phyloP scores from a whole-genome alignment of 805 yeast genomes.

The Lachancea waltii region DNA sequence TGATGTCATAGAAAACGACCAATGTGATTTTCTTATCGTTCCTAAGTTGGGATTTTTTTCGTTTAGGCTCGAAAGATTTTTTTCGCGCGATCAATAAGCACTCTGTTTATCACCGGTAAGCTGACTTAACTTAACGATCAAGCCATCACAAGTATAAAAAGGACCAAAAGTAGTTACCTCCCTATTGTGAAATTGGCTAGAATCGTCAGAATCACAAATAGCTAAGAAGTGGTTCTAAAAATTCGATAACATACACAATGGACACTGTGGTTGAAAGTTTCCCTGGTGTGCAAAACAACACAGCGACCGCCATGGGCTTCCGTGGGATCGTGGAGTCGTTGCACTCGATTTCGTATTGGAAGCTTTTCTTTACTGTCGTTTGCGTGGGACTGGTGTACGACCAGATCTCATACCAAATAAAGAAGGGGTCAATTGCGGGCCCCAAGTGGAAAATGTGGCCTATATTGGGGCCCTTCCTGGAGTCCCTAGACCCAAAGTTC shows the following conservation, averaged over 20 bases:
- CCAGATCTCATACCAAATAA: conserved; percentile 68
- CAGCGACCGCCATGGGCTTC: conserved; percentile 3
- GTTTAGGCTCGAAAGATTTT: conserved; percentile 6
- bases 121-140: not conserved
- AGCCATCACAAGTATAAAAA: conserved; percentile 1
- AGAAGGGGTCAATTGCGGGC: conserved; percentile 87
- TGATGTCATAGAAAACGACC: no score
- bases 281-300: conserved; percentile 1
- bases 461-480: conserved; percentile 91
- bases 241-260: not conserved
- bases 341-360: conserved; percentile 45
- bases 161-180: not conserved
- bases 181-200: no score
- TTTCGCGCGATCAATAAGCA: conserved; percentile 4
- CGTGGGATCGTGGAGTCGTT: conserved; percentile 14
- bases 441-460: conserved; percentile 89
- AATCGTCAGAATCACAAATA: no score
- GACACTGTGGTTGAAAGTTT: conserved; percentile 3
- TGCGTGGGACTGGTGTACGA: conserved; percentile 54
- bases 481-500: conserved; percentile 90
- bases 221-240: no score
- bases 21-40: no score
- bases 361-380: conserved; percentile 41
- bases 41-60: no score
- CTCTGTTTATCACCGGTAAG: conserved; percentile 2